Evolutionary conservation across 768 basidiomycete species (phyloP).

Genomic region (Calocera cornea): DNA sequence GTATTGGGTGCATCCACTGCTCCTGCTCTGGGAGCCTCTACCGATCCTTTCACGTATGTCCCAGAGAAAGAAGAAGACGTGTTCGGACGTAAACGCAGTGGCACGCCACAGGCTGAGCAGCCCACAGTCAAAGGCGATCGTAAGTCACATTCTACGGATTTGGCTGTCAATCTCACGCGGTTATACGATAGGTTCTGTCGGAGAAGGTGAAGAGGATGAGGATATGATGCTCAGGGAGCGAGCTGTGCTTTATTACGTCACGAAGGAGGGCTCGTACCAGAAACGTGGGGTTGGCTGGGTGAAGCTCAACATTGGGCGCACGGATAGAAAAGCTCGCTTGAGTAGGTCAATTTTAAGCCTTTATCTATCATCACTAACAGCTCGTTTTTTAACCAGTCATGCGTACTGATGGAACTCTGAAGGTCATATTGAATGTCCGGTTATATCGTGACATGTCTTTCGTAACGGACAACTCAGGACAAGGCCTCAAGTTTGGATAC

Average conservation of each 20-base stretch:
- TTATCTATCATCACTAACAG: background rate
- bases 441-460: background rate
- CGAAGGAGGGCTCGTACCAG: background rate
- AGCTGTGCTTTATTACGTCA: background rate
- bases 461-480: background rate
- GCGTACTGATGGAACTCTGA: background rate
- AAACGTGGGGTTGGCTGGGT: background rate
- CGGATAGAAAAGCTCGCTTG: background rate
- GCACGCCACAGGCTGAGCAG: background rate
- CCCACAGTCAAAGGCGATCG: slow-evolving; percentile 2
- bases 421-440: background rate
- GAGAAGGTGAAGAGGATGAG: slow-evolving; percentile 1
- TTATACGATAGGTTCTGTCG: background rate
- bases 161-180: background rate
- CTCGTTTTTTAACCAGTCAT: background rate
- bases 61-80: background rate
- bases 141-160: background rate
- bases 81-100: background rate
- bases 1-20: background rate
- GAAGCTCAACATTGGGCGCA: background rate
- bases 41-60: background rate
- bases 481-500: background rate
- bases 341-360: background rate
- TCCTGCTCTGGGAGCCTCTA: background rate
- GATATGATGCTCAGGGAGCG: background rate